Base-by-base conservation (phyloP, 2,329 filamentous ascomycete genomes). In the Pseudogymnoascus verrucosus region DNA sequence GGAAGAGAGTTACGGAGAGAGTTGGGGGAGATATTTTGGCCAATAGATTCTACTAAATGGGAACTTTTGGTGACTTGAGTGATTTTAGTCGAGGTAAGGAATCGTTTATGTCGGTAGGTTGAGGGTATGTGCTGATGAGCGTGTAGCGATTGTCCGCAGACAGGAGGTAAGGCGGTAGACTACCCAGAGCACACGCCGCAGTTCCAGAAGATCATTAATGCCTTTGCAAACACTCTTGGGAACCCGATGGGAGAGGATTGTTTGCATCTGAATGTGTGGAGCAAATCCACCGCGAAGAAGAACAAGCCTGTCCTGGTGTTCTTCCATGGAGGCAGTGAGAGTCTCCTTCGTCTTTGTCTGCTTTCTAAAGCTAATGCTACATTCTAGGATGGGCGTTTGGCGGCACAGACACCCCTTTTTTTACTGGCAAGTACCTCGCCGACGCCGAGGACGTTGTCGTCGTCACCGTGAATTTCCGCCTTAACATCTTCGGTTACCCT, bases 391-490 rank as follows among this genome's bases (percentile, higher is more conserved):
- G 51, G 51, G 19, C 51, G 12, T 10, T 57, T 34, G 51, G 51
- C 8, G 16, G 26, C 51, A 7, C 51, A 19, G 5, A 19, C 51
- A 57, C 26, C 10, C 51, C 51, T 10, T 34, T 34, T 11, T 57
- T 7, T 1, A 34, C 10, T 26, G 68, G 68, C 16, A 54, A 62
- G 4, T 37, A 16, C 21, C 61, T 69, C 19, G 67, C 68, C 16
- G 64, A 23, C 1, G 62, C 57, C 19, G 61, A 69, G 36, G 63
- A 69, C 23, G 40, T 69, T 2, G 21, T 69, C n/a, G 59, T 69
- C n/a, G 67, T 69, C 8, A 63, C 65, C 8, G 23, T 62, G 5
- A 69, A 69, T n/a, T 69, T 67, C 37, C 21, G 66, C 31, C 61
- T 61, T 2, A 66, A 66, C 23, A 57, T 57, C n/a, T 57, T 57